Percentiles rank a stretch among this genome's conserved stretches.
phyloP scores from a whole-genome alignment of 345 rosid genomes.

The Atalantia buxifolia region DNA sequence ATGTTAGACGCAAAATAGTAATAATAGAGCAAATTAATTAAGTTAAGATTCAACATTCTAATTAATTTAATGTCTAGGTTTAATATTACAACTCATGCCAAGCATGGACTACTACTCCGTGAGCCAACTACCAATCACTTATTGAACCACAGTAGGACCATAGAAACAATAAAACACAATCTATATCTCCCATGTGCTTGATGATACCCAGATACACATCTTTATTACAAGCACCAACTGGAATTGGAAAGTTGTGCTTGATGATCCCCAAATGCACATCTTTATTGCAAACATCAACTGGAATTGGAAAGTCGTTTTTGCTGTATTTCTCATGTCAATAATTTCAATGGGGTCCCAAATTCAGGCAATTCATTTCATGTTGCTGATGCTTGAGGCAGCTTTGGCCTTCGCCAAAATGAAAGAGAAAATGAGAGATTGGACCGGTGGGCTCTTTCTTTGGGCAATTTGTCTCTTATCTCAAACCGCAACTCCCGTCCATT shows the following conservation, averaged over 20 bases:
- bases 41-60: not conserved
- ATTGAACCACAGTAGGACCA: conserved; percentile 6
- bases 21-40: not conserved
- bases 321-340: not conserved
- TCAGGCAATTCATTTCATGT: not conserved
- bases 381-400: not conserved
- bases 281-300: not conserved
- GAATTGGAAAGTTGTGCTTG: conserved; percentile 8
- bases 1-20: no score
- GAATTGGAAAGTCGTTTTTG: not conserved
- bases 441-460: not conserved
- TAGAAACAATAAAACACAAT: conserved; percentile 4
- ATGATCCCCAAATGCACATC: not conserved
- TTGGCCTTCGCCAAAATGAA: not conserved
- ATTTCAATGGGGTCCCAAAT: not conserved
- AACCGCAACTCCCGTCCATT: not conserved
- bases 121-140: conserved; percentile 7
- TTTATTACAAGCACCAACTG: not conserved
- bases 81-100: not conserved
- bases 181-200: conserved; percentile 28
- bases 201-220: conserved; percentile 1
- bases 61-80: not conserved
- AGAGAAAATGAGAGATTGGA: not conserved
- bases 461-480: not conserved
- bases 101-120: not conserved